Percentiles rank a stretch among this genome's conserved stretches.
Evolutionary conservation across 768 basidiomycete species (phyloP).

Genomic region (Dioszegia hungarica): DNA sequence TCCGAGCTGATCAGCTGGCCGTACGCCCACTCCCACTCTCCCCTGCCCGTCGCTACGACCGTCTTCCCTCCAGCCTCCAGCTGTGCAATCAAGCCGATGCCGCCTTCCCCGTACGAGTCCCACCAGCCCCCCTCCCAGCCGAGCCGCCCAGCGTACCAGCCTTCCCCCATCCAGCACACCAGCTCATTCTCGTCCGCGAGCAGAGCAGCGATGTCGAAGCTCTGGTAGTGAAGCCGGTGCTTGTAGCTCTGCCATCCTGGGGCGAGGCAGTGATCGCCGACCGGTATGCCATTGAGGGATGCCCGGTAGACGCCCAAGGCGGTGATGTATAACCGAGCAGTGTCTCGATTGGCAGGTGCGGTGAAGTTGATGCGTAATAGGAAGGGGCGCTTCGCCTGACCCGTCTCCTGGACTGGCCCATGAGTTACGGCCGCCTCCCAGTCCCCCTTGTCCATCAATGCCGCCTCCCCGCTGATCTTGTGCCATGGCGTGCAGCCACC

Average conservation of each 20-base stretch:
- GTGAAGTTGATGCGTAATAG: constrained; percentile 16
- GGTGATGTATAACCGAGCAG: constrained; percentile 36
- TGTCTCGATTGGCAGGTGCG: background rate
- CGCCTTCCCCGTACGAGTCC: constrained; percentile 22
- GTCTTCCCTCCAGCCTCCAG: constrained; percentile 25
- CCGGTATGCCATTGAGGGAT: constrained; percentile 30
- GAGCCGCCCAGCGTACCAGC: constrained; percentile 32
- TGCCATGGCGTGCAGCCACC: constrained; percentile 3
- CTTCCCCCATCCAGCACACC: constrained; percentile 24
- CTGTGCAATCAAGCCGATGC: constrained; percentile 24
- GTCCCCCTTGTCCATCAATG: constrained; percentile 17
- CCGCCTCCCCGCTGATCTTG: constrained; percentile 19
- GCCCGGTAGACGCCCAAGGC: constrained; percentile 40
- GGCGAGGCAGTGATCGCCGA: constrained; percentile 38
- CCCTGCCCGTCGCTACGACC: constrained; percentile 15
- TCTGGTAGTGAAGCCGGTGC: constrained; percentile 39
- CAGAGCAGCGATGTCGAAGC: constrained; percentile 25
- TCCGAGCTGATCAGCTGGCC: constrained; percentile 27
- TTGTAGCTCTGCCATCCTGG: constrained; percentile 44
- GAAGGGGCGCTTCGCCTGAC: constrained; percentile 27
- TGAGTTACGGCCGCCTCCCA: constrained; percentile 22
- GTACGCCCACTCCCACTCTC: constrained; percentile 21
- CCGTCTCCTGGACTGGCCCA: background rate
- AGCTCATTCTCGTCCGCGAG: constrained; percentile 32
- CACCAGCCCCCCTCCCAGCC: constrained; percentile 7